Base-by-base conservation (phyloP, 805 yeast species). In the Candida stauntonica region DNA sequence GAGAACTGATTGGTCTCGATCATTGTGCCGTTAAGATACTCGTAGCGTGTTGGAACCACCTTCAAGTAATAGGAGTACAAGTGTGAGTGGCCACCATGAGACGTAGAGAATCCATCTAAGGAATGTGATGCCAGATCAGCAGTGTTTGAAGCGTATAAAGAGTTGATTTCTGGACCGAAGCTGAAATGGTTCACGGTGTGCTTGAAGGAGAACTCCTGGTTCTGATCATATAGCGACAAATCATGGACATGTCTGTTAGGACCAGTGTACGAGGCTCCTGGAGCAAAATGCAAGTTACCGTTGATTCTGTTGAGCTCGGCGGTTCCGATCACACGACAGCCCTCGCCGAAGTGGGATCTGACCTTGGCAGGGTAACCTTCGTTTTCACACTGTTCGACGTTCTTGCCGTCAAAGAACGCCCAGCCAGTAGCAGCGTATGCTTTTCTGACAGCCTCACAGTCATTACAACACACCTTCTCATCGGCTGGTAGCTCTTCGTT, bases 221-320 rank as follows among this genome's bases (percentile, higher is more conserved):
- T 68, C 46, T 76, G 68, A 21, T 66, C 64, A 63, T 75, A 93
- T 37, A 86, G 68, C 7, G 95, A 82, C 38, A 84, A 62, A 57
- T 93, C 99, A 64, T 93, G 99, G 42, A 76, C 70, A 60, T 93
- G 99, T 35, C 72, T 71, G 14, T 76, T 77, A 8, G 64, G 61
- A 41, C 63, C 60, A 28, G 80, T 74, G 52, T 69, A 71, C 2
- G 94, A 79, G 18, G 83, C 78, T 29, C 99, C 99, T 4, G 99
- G 98, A 1, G 97, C 96, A 70, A 93, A 88, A 66, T 93, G 98
- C 46, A 93, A 64, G 54, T 86, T 84, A 33, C 99, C 99, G 17
- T 83, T 80, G 31, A 93, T 83, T 63, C 95, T 77, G 62, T 86
- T 86, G 55, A 93, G 77, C 50, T 76, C 67, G 6, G 94, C 81